Percentiles rank a stretch among this genome's conserved stretches.
phyloP scores from a whole-genome alignment of 129 eudicot genomes.

The Flaveria sonorensis region DNA sequence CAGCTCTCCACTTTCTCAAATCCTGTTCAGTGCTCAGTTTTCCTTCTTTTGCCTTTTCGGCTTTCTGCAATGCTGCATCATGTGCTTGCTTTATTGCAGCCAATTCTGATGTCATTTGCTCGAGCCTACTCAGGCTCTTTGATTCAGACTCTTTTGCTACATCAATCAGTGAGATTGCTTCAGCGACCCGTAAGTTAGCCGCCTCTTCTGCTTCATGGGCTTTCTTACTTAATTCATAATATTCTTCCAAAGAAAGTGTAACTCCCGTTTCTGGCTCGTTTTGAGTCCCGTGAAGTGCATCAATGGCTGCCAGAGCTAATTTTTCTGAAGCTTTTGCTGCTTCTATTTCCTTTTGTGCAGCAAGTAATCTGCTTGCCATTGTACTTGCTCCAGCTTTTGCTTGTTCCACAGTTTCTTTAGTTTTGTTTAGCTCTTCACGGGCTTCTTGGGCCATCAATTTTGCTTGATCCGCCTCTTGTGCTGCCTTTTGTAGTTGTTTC shows the following conservation, averaged over 20 bases:
- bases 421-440: slow-evolving; percentile 67
- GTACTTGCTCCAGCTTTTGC: slow-evolving; percentile 76
- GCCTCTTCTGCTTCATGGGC: slow-evolving; percentile 93
- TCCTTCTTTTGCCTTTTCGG: slow-evolving; percentile 81
- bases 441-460: slow-evolving; percentile 53
- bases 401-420: slow-evolving; percentile 69
- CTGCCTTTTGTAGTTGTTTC: slow-evolving; percentile 68
- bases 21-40: slow-evolving; percentile 78
- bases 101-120: slow-evolving; percentile 59
- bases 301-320: slow-evolving; percentile 76
- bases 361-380: slow-evolving; percentile 65
- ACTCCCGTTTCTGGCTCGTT: slow-evolving; percentile 55
- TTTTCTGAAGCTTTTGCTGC: slow-evolving; percentile 90
- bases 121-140: slow-evolving; percentile 55
- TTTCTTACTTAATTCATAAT: slow-evolving; percentile 73
- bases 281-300: slow-evolving; percentile 67
- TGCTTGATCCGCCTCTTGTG: slow-evolving; percentile 74
- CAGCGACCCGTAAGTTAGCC: slow-evolving; percentile 65
- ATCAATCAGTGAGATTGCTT: slow-evolving; percentile 68
- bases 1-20: slow-evolving; percentile 85
- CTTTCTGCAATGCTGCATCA: slow-evolving; percentile 59
- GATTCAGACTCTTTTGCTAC: slow-evolving; percentile 70
- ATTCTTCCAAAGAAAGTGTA: slow-evolving; percentile 78
- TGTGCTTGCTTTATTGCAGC: slow-evolving; percentile 53
- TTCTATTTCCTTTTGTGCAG: slow-evolving; percentile 88